A percentile compares a stretch with the other conserved stretches of the same genome.
phyloP scores from a whole-genome alignment of 208 protist species.

The Leishmania arabica region DNA sequence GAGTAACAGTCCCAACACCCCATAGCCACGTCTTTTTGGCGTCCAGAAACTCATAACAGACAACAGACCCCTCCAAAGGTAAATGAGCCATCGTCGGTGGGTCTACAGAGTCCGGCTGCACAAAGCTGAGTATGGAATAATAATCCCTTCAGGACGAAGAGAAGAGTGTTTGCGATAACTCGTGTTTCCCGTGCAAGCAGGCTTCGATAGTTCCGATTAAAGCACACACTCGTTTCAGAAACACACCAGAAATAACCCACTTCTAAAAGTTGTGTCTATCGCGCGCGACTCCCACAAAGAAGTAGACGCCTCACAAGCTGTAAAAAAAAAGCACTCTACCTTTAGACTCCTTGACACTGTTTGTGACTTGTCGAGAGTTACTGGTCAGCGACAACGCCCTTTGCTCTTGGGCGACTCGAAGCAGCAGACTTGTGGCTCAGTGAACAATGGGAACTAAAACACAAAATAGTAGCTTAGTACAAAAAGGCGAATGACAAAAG shows the following conservation, averaged over 20 bases:
- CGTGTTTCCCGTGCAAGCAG: background rate
- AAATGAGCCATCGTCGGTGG: conserved; percentile 1
- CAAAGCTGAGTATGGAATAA: background rate
- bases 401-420: background rate
- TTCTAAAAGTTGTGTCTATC: background rate
- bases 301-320: background rate
- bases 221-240: background rate
- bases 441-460: background rate
- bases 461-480: background rate
- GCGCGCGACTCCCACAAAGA: background rate
- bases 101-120: background rate
- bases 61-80: conserved; percentile 15
- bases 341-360: background rate
- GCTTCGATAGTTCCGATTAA: conserved; percentile 1
- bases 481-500: background rate
- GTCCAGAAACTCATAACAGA: conserved; percentile 32
- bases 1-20: conserved; percentile 16
- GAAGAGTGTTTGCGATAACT: background rate
- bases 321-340: conserved; percentile 3
- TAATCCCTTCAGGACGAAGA: background rate
- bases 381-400: background rate
- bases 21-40: conserved; percentile 26
- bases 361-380: background rate
- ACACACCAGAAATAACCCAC: background rate
- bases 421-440: background rate